Percentiles rank a stretch among this genome's conserved stretches.
Evolutionary conservation across 192 early-diverging fungal genomes (phyloP).

Genomic region (Globomyces pollinis-pini): DNA sequence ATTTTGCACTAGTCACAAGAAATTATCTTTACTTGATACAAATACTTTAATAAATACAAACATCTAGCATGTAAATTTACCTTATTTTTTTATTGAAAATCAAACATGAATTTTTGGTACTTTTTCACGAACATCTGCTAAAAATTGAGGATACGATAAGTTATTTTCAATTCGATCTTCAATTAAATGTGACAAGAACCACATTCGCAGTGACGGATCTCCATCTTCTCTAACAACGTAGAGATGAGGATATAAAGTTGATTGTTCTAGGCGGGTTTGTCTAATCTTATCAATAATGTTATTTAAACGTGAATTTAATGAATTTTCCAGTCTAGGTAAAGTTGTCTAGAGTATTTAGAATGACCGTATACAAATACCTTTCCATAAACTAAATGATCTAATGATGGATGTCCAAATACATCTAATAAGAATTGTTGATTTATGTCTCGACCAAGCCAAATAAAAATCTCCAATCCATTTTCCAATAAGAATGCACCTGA

Average conservation of each 20-base stretch:
- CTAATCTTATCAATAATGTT: conserved; percentile 69
- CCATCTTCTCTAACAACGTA: conserved; percentile 91
- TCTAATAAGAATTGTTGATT: conserved; percentile 62
- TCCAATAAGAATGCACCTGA: conserved; percentile 83
- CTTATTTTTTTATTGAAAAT: background rate
- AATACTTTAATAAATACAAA: too few species aligned
- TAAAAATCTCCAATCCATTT: conserved; percentile 70
- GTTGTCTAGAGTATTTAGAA: conserved; percentile 48
- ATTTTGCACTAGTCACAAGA: conserved; percentile 2
- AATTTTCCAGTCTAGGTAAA: conserved; percentile 58
- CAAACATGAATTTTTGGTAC: conserved; percentile 8
- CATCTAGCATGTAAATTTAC: background rate
- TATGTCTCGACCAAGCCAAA: conserved; percentile 83
- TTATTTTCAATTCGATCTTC: conserved; percentile 77
- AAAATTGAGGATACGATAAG: conserved; percentile 46
- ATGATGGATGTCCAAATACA: conserved; percentile 69
- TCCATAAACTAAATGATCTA: conserved; percentile 70
- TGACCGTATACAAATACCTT: conserved; percentile 57
- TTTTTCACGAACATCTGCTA: conserved; percentile 28
- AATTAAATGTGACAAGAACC: conserved; percentile 82
- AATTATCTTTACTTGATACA: conserved; percentile 2
- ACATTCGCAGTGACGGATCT: conserved; percentile 68
- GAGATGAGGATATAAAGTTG: conserved; percentile 61
- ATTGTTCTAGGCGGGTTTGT: conserved; percentile 51
- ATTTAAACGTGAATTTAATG: conserved; percentile 64